These are phyloP conservation scores for Podaxis mareebaensis DNA, from an alignment of 768 basidiomycete genomes.

Conservation along the genomic window DNA sequence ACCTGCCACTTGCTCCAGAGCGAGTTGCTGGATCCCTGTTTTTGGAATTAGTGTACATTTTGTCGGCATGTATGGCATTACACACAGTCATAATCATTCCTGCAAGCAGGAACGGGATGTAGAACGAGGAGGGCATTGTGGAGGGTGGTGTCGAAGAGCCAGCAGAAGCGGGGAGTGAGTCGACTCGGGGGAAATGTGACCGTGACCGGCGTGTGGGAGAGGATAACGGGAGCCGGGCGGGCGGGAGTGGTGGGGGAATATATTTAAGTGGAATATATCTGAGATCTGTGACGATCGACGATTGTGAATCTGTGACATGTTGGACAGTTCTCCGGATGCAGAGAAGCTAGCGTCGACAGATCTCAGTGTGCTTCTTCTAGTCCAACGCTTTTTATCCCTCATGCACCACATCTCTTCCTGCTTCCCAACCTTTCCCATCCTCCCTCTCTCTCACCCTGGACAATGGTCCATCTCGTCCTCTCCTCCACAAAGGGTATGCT, in stretches of 20 bases:
- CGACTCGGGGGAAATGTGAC: conserved; percentile 15
- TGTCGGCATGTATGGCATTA: conserved; percentile 7
- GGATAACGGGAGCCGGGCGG: conserved; percentile 10
- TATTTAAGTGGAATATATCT: conserved; percentile 12
- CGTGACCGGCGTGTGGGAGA: conserved; percentile 20
- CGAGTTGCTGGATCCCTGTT: conserved; percentile 76
- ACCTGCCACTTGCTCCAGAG: conserved; percentile 86
- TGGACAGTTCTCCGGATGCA: conserved; percentile 26
- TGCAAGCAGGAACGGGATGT: conserved; percentile 76
- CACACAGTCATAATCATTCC: conserved; percentile 91
- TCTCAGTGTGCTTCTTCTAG: conserved; percentile 37
- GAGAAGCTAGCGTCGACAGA: conserved; percentile 36
- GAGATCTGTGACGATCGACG: conserved; percentile 26
- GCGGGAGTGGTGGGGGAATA: conserved; percentile 17
- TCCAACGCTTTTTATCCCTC: conserved; percentile 43
- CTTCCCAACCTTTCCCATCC: conserved; percentile 29
- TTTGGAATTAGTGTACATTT: not conserved
- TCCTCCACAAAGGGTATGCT: conserved; percentile 56
- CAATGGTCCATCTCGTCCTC: conserved; percentile 72
- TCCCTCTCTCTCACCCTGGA: conserved; percentile 25
- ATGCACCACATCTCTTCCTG: conserved; percentile 31
- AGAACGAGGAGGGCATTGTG: conserved; percentile 67
- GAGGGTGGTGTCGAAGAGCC: conserved; percentile 21
- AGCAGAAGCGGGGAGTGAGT: conserved; percentile 2
- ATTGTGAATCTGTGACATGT: conserved; percentile 28